Percentiles rank a stretch among this genome's conserved stretches.
These are phyloP conservation scores for Vitis hybrid DNA, from an alignment of 177 flowering plant species.

Conservation along the genomic window DNA sequence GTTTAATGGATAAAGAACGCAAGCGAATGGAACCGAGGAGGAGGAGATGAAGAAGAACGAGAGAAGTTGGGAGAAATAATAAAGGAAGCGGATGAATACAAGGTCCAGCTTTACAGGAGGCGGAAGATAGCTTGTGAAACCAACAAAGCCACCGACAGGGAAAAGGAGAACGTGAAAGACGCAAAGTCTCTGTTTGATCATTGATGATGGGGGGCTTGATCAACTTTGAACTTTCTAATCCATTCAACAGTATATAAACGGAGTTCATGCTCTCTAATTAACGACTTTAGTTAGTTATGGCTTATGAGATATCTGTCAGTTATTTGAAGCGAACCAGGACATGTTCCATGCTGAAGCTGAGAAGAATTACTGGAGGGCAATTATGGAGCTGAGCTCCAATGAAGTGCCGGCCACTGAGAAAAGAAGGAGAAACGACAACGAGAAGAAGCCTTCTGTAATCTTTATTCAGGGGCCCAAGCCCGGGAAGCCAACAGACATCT, in stretches of 20 bases:
- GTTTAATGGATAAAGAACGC: slow-evolving; percentile 24
- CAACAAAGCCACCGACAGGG: slow-evolving; percentile 51
- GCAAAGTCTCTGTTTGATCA: neutral
- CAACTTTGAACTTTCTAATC: too few relatives aligned
- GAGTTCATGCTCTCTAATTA: too few relatives aligned
- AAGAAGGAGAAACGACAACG: slow-evolving; percentile 43
- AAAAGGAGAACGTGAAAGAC: slow-evolving; percentile 54
- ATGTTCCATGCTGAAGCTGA: slow-evolving; percentile 46
- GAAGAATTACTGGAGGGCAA: slow-evolving; percentile 36
- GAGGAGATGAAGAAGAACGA: slow-evolving; percentile 79
- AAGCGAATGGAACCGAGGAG: slow-evolving; percentile 54
- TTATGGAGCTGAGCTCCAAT: slow-evolving; percentile 35
- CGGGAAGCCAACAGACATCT: slow-evolving; percentile 82
- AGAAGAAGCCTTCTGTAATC: slow-evolving; percentile 52
- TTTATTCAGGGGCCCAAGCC: slow-evolving; percentile 88
- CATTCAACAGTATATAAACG: too few relatives aligned
- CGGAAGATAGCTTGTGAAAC: slow-evolving; percentile 36
- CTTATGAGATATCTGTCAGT: slow-evolving; percentile 14
- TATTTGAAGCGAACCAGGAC: slow-evolving; percentile 30
- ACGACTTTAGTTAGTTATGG: neutral
- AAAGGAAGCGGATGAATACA: slow-evolving; percentile 65
- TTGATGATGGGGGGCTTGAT: too few relatives aligned
- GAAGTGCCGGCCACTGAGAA: slow-evolving; percentile 39
- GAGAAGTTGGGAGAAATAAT: slow-evolving; percentile 44
- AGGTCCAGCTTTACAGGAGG: slow-evolving; percentile 50